phyloP scores from a whole-genome alignment of 2,329 filamentous ascomycete species.

The Helotiales sp. region DNA sequence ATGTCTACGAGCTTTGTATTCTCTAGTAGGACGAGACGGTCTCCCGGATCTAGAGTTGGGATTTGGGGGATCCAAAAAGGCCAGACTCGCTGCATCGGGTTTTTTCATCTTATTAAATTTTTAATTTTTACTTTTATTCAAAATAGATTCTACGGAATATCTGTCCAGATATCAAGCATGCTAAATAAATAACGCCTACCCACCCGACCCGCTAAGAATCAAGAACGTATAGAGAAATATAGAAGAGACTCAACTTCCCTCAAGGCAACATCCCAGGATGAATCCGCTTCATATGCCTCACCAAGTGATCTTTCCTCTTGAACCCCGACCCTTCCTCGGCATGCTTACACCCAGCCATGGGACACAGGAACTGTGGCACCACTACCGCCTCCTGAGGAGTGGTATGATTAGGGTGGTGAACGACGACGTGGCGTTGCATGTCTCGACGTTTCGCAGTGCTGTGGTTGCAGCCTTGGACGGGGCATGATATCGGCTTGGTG shows the following conservation, averaged over 20 bases:
- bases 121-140: background rate
- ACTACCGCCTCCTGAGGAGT: background rate
- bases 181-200: background rate
- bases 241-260: background rate
- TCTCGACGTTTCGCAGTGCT: background rate
- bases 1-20: no score
- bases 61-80: no score
- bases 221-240: background rate
- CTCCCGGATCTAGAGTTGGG: no score
- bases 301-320: slow-evolving; percentile 1
- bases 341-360: background rate
- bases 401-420: background rate
- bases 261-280: background rate
- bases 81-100: no score
- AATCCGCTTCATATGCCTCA: background rate
- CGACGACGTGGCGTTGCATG: background rate
- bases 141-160: background rate
- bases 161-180: background rate
- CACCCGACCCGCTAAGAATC: background rate
- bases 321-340: background rate
- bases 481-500: background rate
- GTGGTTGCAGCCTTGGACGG: background rate
- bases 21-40: no score
- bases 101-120: background rate
- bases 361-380: background rate